Evolutionary conservation across 495 filamentous ascomycete species (phyloP), one percentile per base, ranked within the genome.

Genomic region (Letharia columbiana): DNA sequence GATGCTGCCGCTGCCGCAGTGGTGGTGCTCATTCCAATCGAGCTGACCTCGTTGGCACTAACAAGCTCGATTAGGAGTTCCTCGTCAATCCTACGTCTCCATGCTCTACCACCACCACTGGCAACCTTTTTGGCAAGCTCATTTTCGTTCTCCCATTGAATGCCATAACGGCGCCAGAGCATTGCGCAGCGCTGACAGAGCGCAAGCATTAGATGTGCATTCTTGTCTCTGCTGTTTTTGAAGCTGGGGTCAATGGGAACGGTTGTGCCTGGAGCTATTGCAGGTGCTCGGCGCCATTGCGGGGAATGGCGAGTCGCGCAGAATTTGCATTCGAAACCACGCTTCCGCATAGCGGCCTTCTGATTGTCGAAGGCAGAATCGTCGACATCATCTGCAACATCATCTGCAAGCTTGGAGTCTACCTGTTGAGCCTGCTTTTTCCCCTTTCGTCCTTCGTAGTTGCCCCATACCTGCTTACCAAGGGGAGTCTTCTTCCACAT

Each of bases 301-400:
- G 89, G 86, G 3, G 92, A 96, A 56, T 81, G 76, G 67, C 87
- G 87, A 6, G 86, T 90, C 47, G 76, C 78, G 73, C 94, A 99
- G 73, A 97, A 98, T 73, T 96, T 98, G 84, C 94, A 99, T 65
- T 92, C 82, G 72, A 99, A 98, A 5, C 83, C 84, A 67, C 87
- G 87, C 75, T 94, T 96, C 73, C 84, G 86, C 37, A 83, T 79
- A 4, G 76, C 75, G 2, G 93, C 93, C 78, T 98, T 99, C 15
- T 88, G 87, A 59, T 86, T 87, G 72, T 98, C 95, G 68, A 97
- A 99, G 11, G 95, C 93, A 9, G 94, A 99, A 75, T 99, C 94
- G 68, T 99, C 94, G 33, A 88, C 82, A 63, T 93, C 90, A 73
- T 98, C 89, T 31, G 95, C 92, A 66, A 98, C 88, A 72, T 98